Conservation (phyloP, 1,284 basidiomycete genomes). For the Trichosporon sp. region DNA sequence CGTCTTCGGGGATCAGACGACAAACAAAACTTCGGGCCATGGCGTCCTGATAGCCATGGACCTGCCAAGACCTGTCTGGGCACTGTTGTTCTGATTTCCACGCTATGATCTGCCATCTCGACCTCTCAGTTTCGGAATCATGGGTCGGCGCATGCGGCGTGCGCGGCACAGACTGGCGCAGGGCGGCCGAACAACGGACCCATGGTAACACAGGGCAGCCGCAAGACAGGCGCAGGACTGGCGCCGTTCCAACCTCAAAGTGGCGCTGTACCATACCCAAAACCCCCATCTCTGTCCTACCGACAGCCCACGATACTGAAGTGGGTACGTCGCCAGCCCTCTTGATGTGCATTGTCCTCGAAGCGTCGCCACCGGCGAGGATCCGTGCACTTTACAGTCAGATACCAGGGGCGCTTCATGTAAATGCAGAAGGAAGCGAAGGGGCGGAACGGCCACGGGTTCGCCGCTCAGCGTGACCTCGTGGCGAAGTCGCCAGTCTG, state of each 20-base stretch:
- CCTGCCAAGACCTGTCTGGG: background rate
- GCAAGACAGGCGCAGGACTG: too few relatives aligned
- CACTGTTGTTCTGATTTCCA: background rate
- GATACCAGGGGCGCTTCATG: background rate
- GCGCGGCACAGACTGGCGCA: background rate
- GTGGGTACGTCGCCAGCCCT: background rate
- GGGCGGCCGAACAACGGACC: background rate
- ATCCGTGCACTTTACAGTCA: too few relatives aligned
- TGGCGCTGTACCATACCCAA: constrained; percentile 1
- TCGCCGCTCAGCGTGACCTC: background rate
- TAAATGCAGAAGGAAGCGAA: background rate
- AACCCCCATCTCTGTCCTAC: background rate
- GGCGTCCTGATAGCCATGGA: too few relatives aligned
- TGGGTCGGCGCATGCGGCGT: background rate
- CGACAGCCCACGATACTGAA: background rate
- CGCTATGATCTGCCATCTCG: background rate
- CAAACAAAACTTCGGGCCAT: background rate
- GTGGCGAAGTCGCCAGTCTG: background rate
- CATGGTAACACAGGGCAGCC: background rate
- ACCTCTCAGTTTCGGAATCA: background rate
- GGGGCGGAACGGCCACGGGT: background rate
- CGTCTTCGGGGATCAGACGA: too few relatives aligned
- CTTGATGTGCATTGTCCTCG: background rate
- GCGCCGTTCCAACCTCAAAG: background rate
- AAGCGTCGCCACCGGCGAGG: too few relatives aligned